phyloP scores from a whole-genome alignment of 2,329 filamentous ascomycete species.

The Thielaviopsis punctulata region DNA sequence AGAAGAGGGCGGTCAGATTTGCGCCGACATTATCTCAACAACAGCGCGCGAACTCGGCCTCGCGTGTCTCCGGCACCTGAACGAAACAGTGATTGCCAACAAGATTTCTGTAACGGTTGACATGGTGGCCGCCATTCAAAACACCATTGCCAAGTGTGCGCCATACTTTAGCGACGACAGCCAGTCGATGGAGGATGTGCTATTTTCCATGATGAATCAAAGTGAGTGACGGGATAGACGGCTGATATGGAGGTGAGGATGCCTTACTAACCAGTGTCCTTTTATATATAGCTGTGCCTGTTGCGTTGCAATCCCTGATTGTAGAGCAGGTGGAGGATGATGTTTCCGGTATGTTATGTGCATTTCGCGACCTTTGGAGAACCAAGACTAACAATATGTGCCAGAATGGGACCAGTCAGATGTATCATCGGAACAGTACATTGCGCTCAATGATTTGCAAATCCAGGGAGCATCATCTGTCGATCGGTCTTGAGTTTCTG shows the following conservation, averaged over 20 bases:
- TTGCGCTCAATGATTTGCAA: background rate
- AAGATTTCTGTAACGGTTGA: constrained; percentile 25
- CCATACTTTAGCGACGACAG: constrained; percentile 22
- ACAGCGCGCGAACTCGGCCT: constrained; percentile 26
- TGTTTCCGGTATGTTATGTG: constrained; percentile 35
- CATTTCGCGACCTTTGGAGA: background rate
- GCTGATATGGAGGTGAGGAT: background rate
- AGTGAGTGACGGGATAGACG: constrained; percentile 20
- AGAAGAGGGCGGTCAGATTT: constrained; percentile 18
- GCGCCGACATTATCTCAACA: constrained; percentile 19
- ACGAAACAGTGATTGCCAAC: constrained; percentile 28
- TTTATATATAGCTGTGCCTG: constrained; percentile 23
- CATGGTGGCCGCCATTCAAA: constrained; percentile 25
- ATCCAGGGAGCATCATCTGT: background rate
- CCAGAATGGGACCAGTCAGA: constrained; percentile 6
- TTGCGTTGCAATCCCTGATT: constrained; percentile 34
- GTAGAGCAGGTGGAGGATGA: constrained; percentile 42
- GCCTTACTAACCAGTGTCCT: background rate
- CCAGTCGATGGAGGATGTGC: constrained; percentile 17
- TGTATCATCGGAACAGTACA: constrained; percentile 4
- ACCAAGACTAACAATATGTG: constrained; percentile 4
- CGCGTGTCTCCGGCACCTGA: constrained; percentile 28
- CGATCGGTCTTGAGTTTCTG: background rate
- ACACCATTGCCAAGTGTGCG: constrained; percentile 26
- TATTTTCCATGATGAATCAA: constrained; percentile 21